phyloP scores from a whole-genome alignment of 306 rosid species.

The Cajanus cajan region DNA sequence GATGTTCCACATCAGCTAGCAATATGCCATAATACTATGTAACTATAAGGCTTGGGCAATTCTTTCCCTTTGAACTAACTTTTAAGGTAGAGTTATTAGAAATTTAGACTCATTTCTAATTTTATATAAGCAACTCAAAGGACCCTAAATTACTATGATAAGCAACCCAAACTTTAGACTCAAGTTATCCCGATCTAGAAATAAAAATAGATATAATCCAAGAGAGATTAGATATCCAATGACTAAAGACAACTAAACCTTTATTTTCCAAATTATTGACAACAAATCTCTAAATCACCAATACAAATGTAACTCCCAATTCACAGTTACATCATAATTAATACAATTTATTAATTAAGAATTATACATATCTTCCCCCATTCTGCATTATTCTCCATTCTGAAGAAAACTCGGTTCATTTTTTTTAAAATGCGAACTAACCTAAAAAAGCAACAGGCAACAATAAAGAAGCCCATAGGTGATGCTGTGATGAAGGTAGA shows the following conservation, averaged over 20 bases:
- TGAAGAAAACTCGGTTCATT: neutral
- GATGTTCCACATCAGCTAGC: neutral
- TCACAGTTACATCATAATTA: neutral
- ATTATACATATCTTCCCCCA: neutral
- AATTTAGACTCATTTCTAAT: neutral
- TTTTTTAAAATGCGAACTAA: neutral
- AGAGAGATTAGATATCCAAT: neutral
- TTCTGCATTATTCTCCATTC: neutral
- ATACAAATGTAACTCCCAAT: neutral
- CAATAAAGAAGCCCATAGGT: neutral
- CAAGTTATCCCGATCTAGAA: neutral
- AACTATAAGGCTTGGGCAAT: neutral
- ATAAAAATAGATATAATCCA: neutral
- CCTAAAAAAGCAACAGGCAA: neutral
- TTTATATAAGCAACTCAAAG: slow-evolving; percentile 8
- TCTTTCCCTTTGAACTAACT: neutral
- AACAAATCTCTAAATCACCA: neutral
- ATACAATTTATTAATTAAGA: neutral
- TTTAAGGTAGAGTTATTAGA: neutral
- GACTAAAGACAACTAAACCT: slow-evolving; percentile 1
- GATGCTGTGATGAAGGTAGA: neutral
- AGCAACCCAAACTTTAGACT: neutral
- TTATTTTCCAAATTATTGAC: neutral
- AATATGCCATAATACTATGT: neutral
- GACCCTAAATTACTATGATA: slow-evolving; percentile 15